Conservation (phyloP, 2,329 filamentous ascomycete genomes). For the Rutstroemia sp. region DNA sequence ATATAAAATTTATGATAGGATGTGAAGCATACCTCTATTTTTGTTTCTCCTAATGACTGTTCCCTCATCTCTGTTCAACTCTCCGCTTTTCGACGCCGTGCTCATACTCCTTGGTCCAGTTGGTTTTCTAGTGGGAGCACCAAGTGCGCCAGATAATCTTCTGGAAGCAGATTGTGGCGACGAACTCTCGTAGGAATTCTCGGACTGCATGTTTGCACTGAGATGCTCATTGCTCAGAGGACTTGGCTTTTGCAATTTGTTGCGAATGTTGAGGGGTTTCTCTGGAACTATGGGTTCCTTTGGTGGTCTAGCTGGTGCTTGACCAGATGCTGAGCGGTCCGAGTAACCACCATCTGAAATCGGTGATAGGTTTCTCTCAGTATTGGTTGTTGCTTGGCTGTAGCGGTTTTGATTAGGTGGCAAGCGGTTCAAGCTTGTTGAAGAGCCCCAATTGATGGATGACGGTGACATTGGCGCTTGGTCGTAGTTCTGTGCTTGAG, state of each 20-base stretch:
- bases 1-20: slow-evolving; percentile 10
- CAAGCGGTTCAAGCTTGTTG: slow-evolving; percentile 46
- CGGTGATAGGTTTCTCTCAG: slow-evolving; percentile 22
- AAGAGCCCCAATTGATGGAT: slow-evolving; percentile 57
- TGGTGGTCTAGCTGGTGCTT: slow-evolving; percentile 48
- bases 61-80: slow-evolving; percentile 24
- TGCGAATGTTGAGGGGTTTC: slow-evolving; percentile 40
- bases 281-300: slow-evolving; percentile 48
- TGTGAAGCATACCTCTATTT: slow-evolving; percentile 46
- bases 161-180: slow-evolving; percentile 22
- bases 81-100: slow-evolving; percentile 21
- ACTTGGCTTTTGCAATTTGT: slow-evolving; percentile 47
- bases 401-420: slow-evolving; percentile 45
- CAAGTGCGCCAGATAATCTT: slow-evolving; percentile 20
- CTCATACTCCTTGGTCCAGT: slow-evolving; percentile 31
- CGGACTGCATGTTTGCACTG: slow-evolving; percentile 16
- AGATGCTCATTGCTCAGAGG: slow-evolving; percentile 47
- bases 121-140: slow-evolving; percentile 28
- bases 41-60: slow-evolving; percentile 25
- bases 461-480: slow-evolving; percentile 49
- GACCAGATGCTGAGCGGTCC: slow-evolving; percentile 29
- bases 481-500: slow-evolving; percentile 62
- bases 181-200: slow-evolving; percentile 18
- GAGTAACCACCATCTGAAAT: slow-evolving; percentile 28
- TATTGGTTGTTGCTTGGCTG: slow-evolving; percentile 26